Evolutionary conservation across 2,329 filamentous ascomycete genomes (phyloP), one percentile per base, ranked within the genome.

Genomic region (Atkinsonella texensis): DNA sequence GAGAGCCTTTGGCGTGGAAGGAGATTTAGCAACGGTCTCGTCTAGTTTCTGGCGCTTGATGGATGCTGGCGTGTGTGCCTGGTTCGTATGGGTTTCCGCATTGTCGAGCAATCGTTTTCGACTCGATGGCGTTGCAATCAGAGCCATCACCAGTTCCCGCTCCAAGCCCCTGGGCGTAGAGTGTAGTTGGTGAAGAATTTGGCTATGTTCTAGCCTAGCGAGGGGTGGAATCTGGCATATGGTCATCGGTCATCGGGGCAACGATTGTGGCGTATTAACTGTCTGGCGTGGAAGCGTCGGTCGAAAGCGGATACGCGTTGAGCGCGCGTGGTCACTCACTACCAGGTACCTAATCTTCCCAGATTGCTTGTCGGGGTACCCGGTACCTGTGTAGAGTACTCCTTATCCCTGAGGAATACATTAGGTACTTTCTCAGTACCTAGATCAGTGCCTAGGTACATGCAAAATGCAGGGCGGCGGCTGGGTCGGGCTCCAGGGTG

Each of bases 11-110:
- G 65, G 62, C 3, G 64, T 61, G 15, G 63, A 62, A 4, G 62
- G 56, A 7, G 60, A 59, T 46, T 52, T 54, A 9, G 57, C 52
- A 7, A 55, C 53, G 9, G 58, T 53, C 35, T 60, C 59, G 40
- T 67, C 63, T n/a, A 68, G 50, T 53, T 58, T 63, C 45, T 60
- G 62, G 33, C 60, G 64, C 57, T 68, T 68, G 53, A 58, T 53
- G 7, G 64, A 52, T 4, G 58, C 46, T 20, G 64, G 62, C 40
- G 62, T 64, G n/a, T 57, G 53, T n/a, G 58, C 32, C 40, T 54
- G 53, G 39, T 17, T 20, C 28, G 32, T 45, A 47, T 59, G 60
- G 56, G 53, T 63, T 64, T 46, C 59, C 55, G 46, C 44, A 35
- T 48, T 44, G 38, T 54, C 50, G 12, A 51, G 48, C 32, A 51